A percentile compares a stretch with the other conserved stretches of the same genome.
Evolutionary conservation across 768 basidiomycete genomes (phyloP).

Genomic region (Boletus speciosus): DNA sequence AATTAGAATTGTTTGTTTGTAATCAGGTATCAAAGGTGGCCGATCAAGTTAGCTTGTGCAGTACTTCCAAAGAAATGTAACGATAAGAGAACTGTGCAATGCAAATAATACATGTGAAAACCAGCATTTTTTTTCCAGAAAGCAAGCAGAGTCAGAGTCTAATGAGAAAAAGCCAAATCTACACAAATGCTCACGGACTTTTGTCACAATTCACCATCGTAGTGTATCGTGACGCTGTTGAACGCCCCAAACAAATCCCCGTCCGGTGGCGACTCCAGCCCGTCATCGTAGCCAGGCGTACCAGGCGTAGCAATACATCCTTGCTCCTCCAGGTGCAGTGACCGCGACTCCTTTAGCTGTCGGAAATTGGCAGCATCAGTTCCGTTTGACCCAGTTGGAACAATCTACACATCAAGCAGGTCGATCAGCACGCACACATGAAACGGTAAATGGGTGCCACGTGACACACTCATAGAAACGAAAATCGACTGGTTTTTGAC

Average conservation of each 20-base stretch:
- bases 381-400: conserved; percentile 71
- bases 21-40: conserved; percentile 25
- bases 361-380: conserved; percentile 88
- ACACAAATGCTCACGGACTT: too few relatives aligned
- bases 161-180: background rate
- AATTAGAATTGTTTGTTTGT: conserved; percentile 30
- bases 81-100: conserved; percentile 23
- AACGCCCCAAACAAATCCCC: conserved; percentile 83
- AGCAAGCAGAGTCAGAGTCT: conserved; percentile 20
- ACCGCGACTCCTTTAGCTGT: conserved; percentile 83
- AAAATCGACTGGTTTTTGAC: conserved; percentile 25
- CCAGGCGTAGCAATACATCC: conserved; percentile 34
- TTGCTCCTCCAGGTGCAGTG: conserved; percentile 82
- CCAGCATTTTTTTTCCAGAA: conserved; percentile 17
- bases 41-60: conserved; percentile 23
- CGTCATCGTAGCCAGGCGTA: conserved; percentile 42
- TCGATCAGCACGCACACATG: conserved; percentile 20
- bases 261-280: conserved; percentile 42
- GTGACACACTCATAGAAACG: conserved; percentile 3
- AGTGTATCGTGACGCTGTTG: conserved; percentile 83
- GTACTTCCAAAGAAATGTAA: conserved; percentile 23
- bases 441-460: conserved; percentile 11
- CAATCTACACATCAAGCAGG: conserved; percentile 53
- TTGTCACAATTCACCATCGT: conserved; percentile 62
- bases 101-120: conserved; percentile 35